These are phyloP conservation scores for Pilatotrama ljubarskyi DNA, from an alignment of 768 basidiomycete species.

Conservation along the genomic window DNA sequence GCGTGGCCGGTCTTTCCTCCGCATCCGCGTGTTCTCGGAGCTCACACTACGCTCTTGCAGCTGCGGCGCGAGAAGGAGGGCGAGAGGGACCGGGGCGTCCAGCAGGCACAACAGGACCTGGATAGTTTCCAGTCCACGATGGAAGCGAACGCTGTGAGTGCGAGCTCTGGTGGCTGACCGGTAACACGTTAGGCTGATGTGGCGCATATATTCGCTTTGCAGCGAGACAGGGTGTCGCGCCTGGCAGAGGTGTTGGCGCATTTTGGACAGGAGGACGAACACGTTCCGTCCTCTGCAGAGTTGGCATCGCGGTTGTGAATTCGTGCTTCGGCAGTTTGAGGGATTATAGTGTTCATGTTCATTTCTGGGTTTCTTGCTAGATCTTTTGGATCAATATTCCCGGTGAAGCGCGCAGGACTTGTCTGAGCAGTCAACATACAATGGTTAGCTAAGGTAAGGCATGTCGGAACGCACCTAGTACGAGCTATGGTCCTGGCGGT, in stretches of 20 bases:
- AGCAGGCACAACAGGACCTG: constrained; percentile 7
- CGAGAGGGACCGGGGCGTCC: background rate
- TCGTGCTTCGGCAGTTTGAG: background rate
- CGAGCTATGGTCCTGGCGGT: no score
- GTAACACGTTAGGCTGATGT: no score
- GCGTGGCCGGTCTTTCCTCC: background rate
- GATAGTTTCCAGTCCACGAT: constrained; percentile 6
- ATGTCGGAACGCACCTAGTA: no score
- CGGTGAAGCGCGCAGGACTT: no score
- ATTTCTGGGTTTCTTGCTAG: background rate
- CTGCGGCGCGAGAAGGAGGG: constrained; percentile 8
- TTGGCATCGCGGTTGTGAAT: background rate
- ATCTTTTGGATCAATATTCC: background rate
- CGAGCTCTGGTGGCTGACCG: no score
- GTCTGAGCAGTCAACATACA: no score
- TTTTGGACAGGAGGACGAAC: background rate
- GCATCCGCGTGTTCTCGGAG: background rate
- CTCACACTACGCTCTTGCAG: background rate
- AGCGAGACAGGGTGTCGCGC: constrained; percentile 15
- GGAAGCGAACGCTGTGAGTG: constrained; percentile 17
- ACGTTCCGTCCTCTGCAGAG: background rate
- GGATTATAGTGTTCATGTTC: background rate
- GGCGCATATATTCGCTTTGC: no score
- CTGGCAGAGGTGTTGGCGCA: constrained; percentile 3
- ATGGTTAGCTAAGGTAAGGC: no score